phyloP scores from a whole-genome alignment of 2,329 filamentous ascomycete genomes.

The Phaeosphaeria sp. region DNA sequence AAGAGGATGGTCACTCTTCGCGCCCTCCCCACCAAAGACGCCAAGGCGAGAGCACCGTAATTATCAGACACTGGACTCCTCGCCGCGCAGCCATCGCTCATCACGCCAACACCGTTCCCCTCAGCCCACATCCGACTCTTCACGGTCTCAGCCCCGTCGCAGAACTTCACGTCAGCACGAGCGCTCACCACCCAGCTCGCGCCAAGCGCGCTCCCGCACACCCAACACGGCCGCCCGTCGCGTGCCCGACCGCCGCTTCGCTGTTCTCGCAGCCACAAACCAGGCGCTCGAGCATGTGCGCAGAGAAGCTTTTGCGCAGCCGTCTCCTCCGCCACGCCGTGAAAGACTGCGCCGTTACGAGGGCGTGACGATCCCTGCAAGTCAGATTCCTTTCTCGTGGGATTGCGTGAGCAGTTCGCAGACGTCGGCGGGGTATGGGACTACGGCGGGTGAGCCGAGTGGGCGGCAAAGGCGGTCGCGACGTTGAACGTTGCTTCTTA shows the following conservation, averaged over 20 bases:
- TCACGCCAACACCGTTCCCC: slow-evolving; percentile 30
- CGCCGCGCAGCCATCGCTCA: slow-evolving; percentile 38
- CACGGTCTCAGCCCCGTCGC: slow-evolving; percentile 31
- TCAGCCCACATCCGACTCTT: slow-evolving; percentile 21
- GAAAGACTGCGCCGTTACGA: slow-evolving; percentile 42
- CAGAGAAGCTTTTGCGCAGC: slow-evolving; percentile 44
- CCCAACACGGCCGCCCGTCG: slow-evolving; percentile 43
- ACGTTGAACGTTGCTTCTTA: slow-evolving; percentile 16
- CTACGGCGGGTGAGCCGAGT: slow-evolving; percentile 25
- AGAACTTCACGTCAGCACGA: slow-evolving; percentile 39
- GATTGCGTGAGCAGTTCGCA: slow-evolving; percentile 46
- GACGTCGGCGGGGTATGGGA: slow-evolving; percentile 29
- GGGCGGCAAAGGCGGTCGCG: slow-evolving; percentile 33
- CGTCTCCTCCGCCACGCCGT: slow-evolving; percentile 40
- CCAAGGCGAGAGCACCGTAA: slow-evolving; percentile 27
- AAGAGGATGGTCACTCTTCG: slow-evolving; percentile 38
- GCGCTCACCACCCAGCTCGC: slow-evolving; percentile 25
- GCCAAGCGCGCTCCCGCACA: slow-evolving; percentile 37
- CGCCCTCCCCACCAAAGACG: slow-evolving; percentile 40
- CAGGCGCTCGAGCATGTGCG: slow-evolving; percentile 44
- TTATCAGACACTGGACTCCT: slow-evolving; percentile 37
- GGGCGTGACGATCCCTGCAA: slow-evolving; percentile 38
- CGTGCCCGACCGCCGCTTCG: slow-evolving; percentile 46
- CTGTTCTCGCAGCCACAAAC: slow-evolving; percentile 46
- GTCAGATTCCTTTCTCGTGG: slow-evolving; percentile 45